Evolutionary conservation across 1,284 basidiomycete genomes (phyloP), one percentile per base, ranked within the genome.

Genomic region (Ganoderma sp.): DNA sequence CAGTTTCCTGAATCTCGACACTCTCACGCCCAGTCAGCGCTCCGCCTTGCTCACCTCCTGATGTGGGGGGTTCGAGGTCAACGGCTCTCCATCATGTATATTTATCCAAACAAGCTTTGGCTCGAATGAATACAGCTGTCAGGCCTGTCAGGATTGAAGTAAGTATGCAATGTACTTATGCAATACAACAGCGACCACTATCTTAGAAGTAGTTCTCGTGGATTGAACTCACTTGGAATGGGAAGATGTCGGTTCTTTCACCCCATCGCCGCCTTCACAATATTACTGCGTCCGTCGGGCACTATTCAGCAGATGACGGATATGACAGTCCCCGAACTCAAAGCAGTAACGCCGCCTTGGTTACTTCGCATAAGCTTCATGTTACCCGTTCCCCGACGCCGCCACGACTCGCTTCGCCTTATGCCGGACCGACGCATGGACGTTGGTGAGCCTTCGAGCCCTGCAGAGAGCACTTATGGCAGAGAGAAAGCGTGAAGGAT

Each of bases 281-380:
- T n/a, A 39, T 39, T n/a, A 32, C 56, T 39, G 34, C 56, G 19
- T 39, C 34, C 19, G 56, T 37, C 32, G 56, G 15, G 37, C n/a
- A 58, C 17, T 39, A 34, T 37, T 39, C 7, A 34, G 17, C 19
- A 58, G 56, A 25, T 60, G 58, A 42, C 39, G 58, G 37, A 60
- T 43, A 60, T 60, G 39, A 42, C 41, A 43, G 39, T 41, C 14
- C 39, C 14, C 41, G 39, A 14, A 17, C 22, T 60, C 39, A 22
- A 41, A 25, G 14, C 19, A 17, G 39, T 25, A 41, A 41, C 58
- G 58, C 58, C 58, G 58, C 14, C 58, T n/a, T 60, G 14, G 58
- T 60, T 60, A 60, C 58, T 12, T 42, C 58, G 22, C 8, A 25
- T 37, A 42, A 60, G 58, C 22, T 60, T 60, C 58, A 28, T n/a